These are phyloP conservation scores for Pseudogymnoascus sp. DNA, from an alignment of 2,329 filamentous ascomycete genomes.

Conservation along the genomic window DNA sequence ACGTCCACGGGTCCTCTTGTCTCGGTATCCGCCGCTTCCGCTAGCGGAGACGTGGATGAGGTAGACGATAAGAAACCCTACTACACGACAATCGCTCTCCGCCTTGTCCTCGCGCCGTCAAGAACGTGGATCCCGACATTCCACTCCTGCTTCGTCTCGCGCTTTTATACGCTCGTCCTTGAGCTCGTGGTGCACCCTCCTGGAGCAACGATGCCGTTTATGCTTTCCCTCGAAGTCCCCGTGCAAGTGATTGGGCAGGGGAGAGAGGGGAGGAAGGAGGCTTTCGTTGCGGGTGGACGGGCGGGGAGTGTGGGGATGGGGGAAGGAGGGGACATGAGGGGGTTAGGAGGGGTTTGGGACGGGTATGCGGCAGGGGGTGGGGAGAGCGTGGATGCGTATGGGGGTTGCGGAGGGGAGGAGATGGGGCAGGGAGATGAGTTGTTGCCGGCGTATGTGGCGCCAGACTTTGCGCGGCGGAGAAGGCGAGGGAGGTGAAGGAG, in stretches of 20 bases:
- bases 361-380: not conserved
- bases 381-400: not conserved
- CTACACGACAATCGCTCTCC: slow-evolving; percentile 58
- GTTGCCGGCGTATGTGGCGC: not conserved
- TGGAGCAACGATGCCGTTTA: not conserved
- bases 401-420: not conserved
- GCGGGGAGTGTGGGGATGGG: not conserved
- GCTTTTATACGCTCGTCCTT: slow-evolving; percentile 56
- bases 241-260: not conserved
- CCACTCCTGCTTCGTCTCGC: slow-evolving; percentile 61
- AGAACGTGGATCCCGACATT: slow-evolving; percentile 64
- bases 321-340: not conserved
- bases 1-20: not conserved
- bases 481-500: not conserved
- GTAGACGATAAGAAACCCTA: slow-evolving; percentile 12
- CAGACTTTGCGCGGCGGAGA: not conserved
- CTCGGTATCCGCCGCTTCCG: not conserved
- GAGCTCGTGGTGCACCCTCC: slow-evolving; percentile 17
- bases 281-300: not conserved
- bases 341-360: not conserved
- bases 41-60: not conserved
- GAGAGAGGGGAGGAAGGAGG: not conserved
- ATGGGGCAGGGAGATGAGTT: not conserved
- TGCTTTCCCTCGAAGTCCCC: not conserved
- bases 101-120: slow-evolving; percentile 51